phyloP scores from a whole-genome alignment of 257 asterid genomes.

The Primulina eburnea region DNA sequence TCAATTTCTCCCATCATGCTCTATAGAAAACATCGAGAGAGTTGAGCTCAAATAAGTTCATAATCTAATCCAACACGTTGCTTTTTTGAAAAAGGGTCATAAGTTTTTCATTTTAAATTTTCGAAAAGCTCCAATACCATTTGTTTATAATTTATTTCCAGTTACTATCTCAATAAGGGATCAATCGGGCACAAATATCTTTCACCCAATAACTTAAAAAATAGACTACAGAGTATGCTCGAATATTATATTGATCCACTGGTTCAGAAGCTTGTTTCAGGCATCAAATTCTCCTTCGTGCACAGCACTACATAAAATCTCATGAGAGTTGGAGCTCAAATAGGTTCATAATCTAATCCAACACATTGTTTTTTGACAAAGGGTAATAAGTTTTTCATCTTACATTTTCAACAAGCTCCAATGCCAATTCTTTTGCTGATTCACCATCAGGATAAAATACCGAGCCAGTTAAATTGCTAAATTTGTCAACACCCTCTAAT shows the following conservation, averaged over 20 bases:
- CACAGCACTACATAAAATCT: background rate
- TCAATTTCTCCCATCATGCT: slow-evolving; percentile 2
- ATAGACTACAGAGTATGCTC: background rate
- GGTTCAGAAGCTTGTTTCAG: background rate
- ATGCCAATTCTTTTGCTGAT: slow-evolving; percentile 77
- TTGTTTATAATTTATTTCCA: background rate
- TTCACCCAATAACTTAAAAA: background rate
- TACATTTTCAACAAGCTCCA: slow-evolving; percentile 90
- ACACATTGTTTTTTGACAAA: background rate
- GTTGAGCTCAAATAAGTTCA: background rate
- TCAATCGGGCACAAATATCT: background rate
- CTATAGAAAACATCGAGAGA: background rate
- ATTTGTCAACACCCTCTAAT: slow-evolving; percentile 93
- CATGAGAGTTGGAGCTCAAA: slow-evolving; percentile 3
- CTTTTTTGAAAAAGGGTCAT: background rate
- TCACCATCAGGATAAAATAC: slow-evolving; percentile 90
- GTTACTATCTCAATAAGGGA: background rate
- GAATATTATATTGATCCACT: background rate
- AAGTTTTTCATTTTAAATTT: background rate
- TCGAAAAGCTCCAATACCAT: background rate
- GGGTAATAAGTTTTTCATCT: background rate
- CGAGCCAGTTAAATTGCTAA: slow-evolving; percentile 82
- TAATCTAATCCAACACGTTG: background rate
- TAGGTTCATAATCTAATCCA: background rate
- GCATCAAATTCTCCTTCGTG: slow-evolving; percentile 1